These are phyloP conservation scores for Leccinum variicolor DNA, from an alignment of 768 basidiomycete genomes.

Conservation along the genomic window DNA sequence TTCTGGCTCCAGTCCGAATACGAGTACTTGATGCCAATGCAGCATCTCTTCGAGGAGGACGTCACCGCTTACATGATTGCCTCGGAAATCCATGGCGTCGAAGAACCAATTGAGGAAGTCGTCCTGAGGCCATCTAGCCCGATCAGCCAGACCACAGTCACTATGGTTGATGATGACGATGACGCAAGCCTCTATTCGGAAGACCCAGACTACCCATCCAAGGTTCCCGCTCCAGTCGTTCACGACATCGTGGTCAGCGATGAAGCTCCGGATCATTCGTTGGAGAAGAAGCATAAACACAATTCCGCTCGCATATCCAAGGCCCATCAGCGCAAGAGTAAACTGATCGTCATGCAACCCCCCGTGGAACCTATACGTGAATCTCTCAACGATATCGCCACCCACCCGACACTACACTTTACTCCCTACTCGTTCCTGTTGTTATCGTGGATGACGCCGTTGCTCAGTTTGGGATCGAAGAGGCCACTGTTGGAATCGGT, in stretches of 20 bases:
- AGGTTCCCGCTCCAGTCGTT: neutral
- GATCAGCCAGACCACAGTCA: constrained; percentile 16
- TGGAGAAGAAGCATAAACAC: neutral
- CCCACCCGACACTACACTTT: constrained; percentile 18
- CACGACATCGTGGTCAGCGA: neutral
- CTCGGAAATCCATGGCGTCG: constrained; percentile 25
- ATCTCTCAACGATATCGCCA: constrained; percentile 15
- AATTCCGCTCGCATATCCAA: neutral
- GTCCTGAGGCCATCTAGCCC: constrained; percentile 9
- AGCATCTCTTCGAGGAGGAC: constrained; percentile 29
- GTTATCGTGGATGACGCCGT: constrained; percentile 26
- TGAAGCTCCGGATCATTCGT: neutral
- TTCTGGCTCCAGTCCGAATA: constrained; percentile 33
- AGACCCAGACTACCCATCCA: constrained; percentile 2
- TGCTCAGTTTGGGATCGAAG: constrained; percentile 24
- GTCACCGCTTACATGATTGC: constrained; percentile 28
- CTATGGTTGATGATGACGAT: constrained; percentile 19
- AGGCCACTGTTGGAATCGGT: constrained; percentile 30
- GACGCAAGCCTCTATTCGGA: constrained; percentile 4
- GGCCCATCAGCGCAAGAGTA: constrained; percentile 11
- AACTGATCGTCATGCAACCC: constrained; percentile 24
- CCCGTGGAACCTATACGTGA: constrained; percentile 15
- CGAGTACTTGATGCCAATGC: constrained; percentile 28
- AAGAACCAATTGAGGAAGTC: constrained; percentile 12
- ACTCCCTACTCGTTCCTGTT: constrained; percentile 16